Evolutionary conservation across 192 early-diverging fungal genomes (phyloP), one percentile per base, ranked within the genome.

Genomic region (Kappamyces sp.): DNA sequence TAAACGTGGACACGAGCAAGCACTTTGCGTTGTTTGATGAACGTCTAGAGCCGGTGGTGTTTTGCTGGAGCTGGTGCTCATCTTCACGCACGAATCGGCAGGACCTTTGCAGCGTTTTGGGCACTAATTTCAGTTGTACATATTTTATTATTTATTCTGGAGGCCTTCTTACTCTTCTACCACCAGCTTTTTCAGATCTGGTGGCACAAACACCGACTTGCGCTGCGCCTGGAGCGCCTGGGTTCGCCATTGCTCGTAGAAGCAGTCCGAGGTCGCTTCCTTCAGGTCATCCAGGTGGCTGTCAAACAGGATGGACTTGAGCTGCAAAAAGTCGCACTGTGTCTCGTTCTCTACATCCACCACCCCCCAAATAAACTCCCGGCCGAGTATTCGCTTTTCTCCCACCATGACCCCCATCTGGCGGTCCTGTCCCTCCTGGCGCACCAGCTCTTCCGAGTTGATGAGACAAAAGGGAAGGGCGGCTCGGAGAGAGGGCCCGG

Each of bases 241-340:
- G 40, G 77, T 79, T 35, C 77, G 42, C 77, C 77, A 79, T 34
- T 70, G 60, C 55, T 78, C 76, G 51, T 78, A 78, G 55, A 68
- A 65, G 7, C 66, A 35, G 55, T 79, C 74, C 8, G 68, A 51
- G 12, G 77, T 79, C 12, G 55, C 15, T 32, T 63, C 32, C 60
- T 72, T 67, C 43, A 79, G 63, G 40, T 79, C 77, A 44, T 78
- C 62, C 9, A 66, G 15, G 47, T 78, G 68, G 31, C 68, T 71
- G 1, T 58, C 55, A 46, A 79, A 75, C 8, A 79, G 61, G 13
- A 64, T 60, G 31, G 62, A 38, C 50, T 74, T 77, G 36, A 77
- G 49, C 34, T 52, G 51, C 40, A 66, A 23, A 48, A 77, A 76
- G 55, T 77, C 75, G 46, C 75, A 77, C 40, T 77, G 75, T 5